phyloP scores from a whole-genome alignment of 306 rosid genomes.

The Coriaria nepalensis region DNA sequence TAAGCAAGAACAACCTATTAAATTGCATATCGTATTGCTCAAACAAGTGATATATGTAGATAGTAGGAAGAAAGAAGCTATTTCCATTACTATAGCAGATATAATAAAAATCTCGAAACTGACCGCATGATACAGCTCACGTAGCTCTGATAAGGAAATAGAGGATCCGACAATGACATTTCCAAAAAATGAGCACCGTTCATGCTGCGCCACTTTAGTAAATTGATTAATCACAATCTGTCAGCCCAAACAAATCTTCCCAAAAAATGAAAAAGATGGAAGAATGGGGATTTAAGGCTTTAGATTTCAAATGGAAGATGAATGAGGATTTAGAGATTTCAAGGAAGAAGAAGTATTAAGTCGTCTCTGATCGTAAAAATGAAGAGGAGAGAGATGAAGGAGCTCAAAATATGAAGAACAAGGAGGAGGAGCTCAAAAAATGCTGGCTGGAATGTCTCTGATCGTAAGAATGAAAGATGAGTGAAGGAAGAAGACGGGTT shows the following conservation, averaged over 20 bases:
- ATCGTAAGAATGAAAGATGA: no score
- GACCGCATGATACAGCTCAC: slow-evolving; percentile 64
- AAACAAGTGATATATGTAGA: slow-evolving; percentile 14
- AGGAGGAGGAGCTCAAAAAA: no score
- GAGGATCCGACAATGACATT: slow-evolving; percentile 57
- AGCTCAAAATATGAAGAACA: no score
- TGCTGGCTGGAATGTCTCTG: no score
- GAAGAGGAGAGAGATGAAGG: no score
- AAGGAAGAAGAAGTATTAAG: no score
- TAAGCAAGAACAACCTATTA: slow-evolving; percentile 84
- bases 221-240: slow-evolving; percentile 80
- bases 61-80: slow-evolving; percentile 9
- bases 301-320: no score
- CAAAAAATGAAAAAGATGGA: no score
- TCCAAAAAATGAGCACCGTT: slow-evolving; percentile 53
- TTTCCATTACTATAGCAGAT: slow-evolving; percentile 6
- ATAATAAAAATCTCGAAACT: slow-evolving; percentile 13
- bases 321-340: no score
- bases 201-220: slow-evolving; percentile 50
- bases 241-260: slow-evolving; percentile 28
- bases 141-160: slow-evolving; percentile 58
- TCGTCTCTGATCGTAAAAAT: no score
- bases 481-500: no score
- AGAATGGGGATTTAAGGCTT: no score
- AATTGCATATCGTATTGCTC: slow-evolving; percentile 10